Conservation (phyloP, 257 asterid genomes). For the Nicotiana tabacum region DNA sequence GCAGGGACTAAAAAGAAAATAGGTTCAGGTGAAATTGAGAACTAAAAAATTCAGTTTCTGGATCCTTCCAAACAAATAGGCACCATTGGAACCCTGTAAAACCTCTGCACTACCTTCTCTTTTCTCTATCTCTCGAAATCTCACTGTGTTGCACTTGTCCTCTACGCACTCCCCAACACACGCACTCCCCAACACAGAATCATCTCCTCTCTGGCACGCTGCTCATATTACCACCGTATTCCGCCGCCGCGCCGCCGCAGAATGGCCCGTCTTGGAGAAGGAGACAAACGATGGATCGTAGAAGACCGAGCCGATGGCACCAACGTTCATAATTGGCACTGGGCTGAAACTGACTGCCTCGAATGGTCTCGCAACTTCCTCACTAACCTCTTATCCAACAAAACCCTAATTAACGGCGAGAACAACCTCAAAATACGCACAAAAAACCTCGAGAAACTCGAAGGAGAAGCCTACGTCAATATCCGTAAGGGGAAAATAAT, state of each 20-base stretch:
- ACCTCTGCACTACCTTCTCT: background rate
- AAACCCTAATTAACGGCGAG: constrained; percentile 62
- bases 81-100: background rate
- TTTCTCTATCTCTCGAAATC: background rate
- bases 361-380: constrained; percentile 75
- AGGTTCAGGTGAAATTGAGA: too few species aligned
- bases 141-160: background rate
- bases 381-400: constrained; percentile 44
- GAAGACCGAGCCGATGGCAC: constrained; percentile 93
- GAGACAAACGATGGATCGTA: constrained; percentile 97
- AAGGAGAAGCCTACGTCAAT: constrained; percentile 90
- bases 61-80: background rate
- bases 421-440: constrained; percentile 44
- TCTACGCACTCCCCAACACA: background rate
- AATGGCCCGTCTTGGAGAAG: constrained; percentile 89
- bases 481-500: constrained; percentile 88
- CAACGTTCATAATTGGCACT: constrained; percentile 98
- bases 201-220: background rate
- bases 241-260: background rate
- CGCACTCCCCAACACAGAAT: background rate
- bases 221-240: background rate
- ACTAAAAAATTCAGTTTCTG: background rate
- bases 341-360: constrained; percentile 88
- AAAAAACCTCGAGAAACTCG: constrained; percentile 52
- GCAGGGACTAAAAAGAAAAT: too few species aligned